These are phyloP conservation scores for Neofusicoccum cordaticola DNA, from an alignment of 2,329 filamentous ascomycete genomes.

Conservation along the genomic window DNA sequence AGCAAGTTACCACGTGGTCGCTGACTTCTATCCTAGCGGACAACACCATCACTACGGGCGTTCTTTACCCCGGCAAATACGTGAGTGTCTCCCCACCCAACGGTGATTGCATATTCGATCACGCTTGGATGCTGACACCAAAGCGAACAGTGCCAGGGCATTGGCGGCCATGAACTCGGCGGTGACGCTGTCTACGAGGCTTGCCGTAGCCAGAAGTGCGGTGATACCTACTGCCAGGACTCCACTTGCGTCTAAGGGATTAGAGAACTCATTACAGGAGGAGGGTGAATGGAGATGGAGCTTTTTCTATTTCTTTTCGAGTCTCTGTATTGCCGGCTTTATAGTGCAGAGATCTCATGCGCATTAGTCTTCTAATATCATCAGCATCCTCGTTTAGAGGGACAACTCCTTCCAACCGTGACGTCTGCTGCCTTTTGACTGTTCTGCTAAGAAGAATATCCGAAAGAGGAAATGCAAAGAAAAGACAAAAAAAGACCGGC, in stretches of 20 bases:
- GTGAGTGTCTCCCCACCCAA: neutral
- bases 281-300: neutral
- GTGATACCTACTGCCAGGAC: neutral
- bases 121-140: neutral
- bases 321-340: neutral
- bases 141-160: neutral
- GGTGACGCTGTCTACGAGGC: neutral
- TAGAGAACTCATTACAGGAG: neutral
- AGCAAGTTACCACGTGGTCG: too few species aligned
- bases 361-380: neutral
- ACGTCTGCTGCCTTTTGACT: too few species aligned
- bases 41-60: neutral
- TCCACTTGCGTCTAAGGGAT: neutral
- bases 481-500: too few species aligned
- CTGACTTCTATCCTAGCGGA: too few species aligned
- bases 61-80: neutral
- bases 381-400: too few species aligned
- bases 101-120: neutral
- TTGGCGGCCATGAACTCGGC: neutral
- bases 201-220: neutral
- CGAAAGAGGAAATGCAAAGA: too few species aligned
- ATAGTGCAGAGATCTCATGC: neutral
- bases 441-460: too few species aligned
- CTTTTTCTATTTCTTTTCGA: neutral
- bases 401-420: too few species aligned